phyloP scores from a whole-genome alignment of 1,139 yeast species.

The Blastobotrys malaysiensis region DNA sequence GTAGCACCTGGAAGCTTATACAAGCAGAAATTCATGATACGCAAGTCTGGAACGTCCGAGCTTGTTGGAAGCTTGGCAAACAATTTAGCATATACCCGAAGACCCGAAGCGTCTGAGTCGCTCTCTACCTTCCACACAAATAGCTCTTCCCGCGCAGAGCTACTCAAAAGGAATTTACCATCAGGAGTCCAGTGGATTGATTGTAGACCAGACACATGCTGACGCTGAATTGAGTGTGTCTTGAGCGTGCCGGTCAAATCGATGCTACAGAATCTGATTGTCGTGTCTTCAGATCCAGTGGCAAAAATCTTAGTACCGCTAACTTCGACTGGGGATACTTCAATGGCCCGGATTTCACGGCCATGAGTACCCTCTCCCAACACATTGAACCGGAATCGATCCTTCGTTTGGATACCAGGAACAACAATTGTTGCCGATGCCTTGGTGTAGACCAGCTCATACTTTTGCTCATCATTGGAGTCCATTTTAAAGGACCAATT shows the following conservation, averaged over 20 bases:
- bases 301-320: conserved; percentile 38
- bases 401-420: conserved; percentile 1
- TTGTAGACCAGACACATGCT: conserved; percentile 87
- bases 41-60: conserved; percentile 65
- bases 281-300: conserved; percentile 88
- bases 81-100: conserved; percentile 22
- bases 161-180: conserved; percentile 49
- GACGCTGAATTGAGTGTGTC: conserved; percentile 59
- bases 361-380: conserved; percentile 68
- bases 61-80: conserved; percentile 32
- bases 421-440: conserved; percentile 32
- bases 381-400: neutral
- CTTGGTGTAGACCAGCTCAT: conserved; percentile 50
- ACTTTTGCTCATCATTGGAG: conserved; percentile 20
- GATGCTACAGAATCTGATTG: conserved; percentile 54
- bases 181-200: conserved; percentile 54
- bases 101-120: conserved; percentile 6
- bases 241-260: conserved; percentile 38
- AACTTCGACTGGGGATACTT: conserved; percentile 25
- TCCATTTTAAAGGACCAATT: conserved; percentile 48
- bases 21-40: conserved; percentile 75
- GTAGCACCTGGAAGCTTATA: conserved; percentile 16
- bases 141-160: conserved; percentile 90
- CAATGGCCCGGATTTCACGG: conserved; percentile 52
- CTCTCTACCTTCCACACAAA: conserved; percentile 60